Percentiles rank a stretch among this genome's conserved stretches.
phyloP scores from a whole-genome alignment of 164 flowering plant species.

The Vitis amurensis region DNA sequence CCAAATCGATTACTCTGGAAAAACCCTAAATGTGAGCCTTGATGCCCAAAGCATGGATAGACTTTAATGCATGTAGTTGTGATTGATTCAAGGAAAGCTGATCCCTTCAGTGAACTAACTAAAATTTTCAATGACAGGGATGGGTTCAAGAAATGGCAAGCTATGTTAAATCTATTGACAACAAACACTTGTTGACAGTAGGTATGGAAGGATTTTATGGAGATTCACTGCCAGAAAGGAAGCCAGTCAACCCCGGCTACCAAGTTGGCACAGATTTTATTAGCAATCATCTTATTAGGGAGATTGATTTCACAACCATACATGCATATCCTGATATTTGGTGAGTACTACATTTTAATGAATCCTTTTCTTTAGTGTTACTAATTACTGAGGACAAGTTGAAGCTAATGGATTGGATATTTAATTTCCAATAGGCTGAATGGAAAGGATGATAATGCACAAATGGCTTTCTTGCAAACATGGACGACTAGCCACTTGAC shows the following conservation, averaged over 20 bases:
- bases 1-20: slow-evolving; percentile 44
- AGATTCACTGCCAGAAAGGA: slow-evolving; percentile 32
- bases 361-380: not conserved
- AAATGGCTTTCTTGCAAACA: slow-evolving; percentile 23
- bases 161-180: slow-evolving; percentile 45
- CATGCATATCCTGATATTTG: slow-evolving; percentile 48
- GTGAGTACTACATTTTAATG: slow-evolving; percentile 12
- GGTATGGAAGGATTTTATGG: slow-evolving; percentile 66
- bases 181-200: slow-evolving; percentile 33
- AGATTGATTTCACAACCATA: slow-evolving; percentile 44
- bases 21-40: slow-evolving; percentile 31
- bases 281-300: slow-evolving; percentile 28
- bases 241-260: slow-evolving; percentile 40
- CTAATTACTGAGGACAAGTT: too few species aligned
- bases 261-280: slow-evolving; percentile 54
- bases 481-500: slow-evolving; percentile 29
- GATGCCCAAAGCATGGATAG: too few species aligned
- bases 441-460: slow-evolving; percentile 18
- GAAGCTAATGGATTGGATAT: too few species aligned
- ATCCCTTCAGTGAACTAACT: not conserved
- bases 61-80: too few species aligned
- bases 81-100: too few species aligned
- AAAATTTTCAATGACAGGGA: slow-evolving; percentile 16
- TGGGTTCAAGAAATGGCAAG: slow-evolving; percentile 59
- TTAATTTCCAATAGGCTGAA: slow-evolving; percentile 24